Conservation (phyloP, 768 basidiomycete genomes). For the Rhodotorula toruloides region DNA sequence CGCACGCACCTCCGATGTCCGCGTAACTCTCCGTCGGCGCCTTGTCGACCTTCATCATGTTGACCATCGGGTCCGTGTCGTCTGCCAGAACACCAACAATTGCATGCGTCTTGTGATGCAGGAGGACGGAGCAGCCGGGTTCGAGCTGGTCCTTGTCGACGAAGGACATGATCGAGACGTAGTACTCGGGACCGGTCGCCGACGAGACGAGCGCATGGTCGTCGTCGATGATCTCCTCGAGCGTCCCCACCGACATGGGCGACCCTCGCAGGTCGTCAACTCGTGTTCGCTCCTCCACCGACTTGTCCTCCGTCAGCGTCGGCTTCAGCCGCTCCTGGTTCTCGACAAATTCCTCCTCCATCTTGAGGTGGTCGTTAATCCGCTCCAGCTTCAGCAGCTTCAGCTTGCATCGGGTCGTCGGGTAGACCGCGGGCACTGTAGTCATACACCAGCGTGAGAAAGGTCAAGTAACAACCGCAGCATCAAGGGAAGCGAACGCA, state of each 20-base stretch:
- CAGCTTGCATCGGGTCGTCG: constrained; percentile 89
- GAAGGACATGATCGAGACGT: constrained; percentile 94
- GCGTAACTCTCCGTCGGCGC: constrained; percentile 98
- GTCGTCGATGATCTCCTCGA: constrained; percentile 95
- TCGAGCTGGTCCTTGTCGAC: constrained; percentile 98
- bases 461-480: background rate
- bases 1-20: constrained; percentile 70
- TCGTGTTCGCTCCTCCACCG: constrained; percentile 89
- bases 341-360: constrained; percentile 89
- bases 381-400: constrained; percentile 94
- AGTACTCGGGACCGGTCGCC: constrained; percentile 88
- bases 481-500: background rate
- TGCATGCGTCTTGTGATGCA: constrained; percentile 93
- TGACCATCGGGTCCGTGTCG: constrained; percentile 91
- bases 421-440: constrained; percentile 76
- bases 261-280: constrained; percentile 91
- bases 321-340: constrained; percentile 89
- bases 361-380: constrained; percentile 92
- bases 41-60: constrained; percentile 85
- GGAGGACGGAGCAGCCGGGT: constrained; percentile 86
- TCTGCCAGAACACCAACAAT: constrained; percentile 94
- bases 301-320: constrained; percentile 80
- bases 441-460: background rate
- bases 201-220: constrained; percentile 98
- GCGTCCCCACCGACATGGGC: constrained; percentile 95